phyloP scores from a whole-genome alignment of 768 basidiomycete species.

The Suillus hirtellus region DNA sequence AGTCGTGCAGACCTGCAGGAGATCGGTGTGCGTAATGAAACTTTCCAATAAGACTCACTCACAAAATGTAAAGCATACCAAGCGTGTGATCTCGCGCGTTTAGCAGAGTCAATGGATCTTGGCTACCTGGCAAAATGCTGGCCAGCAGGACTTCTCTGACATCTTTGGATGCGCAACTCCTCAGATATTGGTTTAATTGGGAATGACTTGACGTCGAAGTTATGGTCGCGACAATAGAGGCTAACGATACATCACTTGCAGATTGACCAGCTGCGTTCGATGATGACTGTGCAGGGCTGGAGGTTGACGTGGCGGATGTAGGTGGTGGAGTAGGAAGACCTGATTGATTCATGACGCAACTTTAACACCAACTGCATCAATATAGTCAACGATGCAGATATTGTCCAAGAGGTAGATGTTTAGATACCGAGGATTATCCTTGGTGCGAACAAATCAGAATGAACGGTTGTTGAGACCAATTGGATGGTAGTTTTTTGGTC shows the following conservation, averaged over 20 bases:
- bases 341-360: conserved; percentile 26
- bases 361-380: neutral
- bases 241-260: conserved; percentile 31
- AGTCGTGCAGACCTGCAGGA: conserved; percentile 59
- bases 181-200: conserved; percentile 46
- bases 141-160: conserved; percentile 57
- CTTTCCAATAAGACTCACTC: conserved; percentile 28
- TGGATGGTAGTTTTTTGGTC: neutral
- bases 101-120: conserved; percentile 67
- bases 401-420: neutral
- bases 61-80: conserved; percentile 74
- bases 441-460: neutral
- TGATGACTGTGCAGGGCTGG: conserved; percentile 18
- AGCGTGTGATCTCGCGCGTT: conserved; percentile 59
- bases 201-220: conserved; percentile 40
- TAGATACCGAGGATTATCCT: neutral
- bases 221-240: conserved; percentile 46
- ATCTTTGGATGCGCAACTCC: conserved; percentile 53
- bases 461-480: too few species aligned
- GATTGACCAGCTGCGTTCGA: conserved; percentile 13
- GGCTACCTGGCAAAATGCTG: conserved; percentile 52
- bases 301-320: conserved; percentile 17
- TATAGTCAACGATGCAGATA: neutral
- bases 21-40: neutral
- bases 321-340: conserved; percentile 27